Percentiles rank a stretch among this genome's conserved stretches.
phyloP scores from a whole-genome alignment of 1,284 basidiomycete species.

The Polyporus tsugae region DNA sequence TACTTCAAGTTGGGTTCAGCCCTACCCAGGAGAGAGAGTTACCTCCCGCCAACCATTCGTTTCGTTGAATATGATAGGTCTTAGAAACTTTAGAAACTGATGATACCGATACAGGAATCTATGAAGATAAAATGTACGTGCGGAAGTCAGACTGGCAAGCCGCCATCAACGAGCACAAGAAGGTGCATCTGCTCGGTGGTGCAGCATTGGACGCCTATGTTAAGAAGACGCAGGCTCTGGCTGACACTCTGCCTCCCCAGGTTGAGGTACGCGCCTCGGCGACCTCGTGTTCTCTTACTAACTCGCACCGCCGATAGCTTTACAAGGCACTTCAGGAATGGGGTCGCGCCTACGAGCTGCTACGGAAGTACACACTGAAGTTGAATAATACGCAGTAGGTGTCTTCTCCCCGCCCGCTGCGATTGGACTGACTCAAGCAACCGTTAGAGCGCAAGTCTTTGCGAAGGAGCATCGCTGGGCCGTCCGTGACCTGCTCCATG shows the following conservation, averaged over 20 bases:
- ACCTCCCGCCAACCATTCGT: no score
- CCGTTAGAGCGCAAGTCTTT: conserved; percentile 23
- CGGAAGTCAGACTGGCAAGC: conserved; percentile 31
- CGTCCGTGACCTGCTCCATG: conserved; percentile 32
- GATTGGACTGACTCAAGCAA: background rate
- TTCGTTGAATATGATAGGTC: no score
- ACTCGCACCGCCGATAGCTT: conserved; percentile 12
- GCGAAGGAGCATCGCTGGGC: conserved; percentile 28
- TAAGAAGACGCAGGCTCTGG: conserved; percentile 28
- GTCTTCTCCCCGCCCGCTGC: background rate
- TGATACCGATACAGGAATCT: background rate
- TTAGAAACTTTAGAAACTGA: background rate
- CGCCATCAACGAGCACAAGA: conserved; percentile 39
- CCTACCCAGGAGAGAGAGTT: no score
- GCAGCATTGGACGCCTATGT: conserved; percentile 26
- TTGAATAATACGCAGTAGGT: conserved; percentile 20
- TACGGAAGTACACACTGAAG: background rate
- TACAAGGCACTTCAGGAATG: conserved; percentile 23
- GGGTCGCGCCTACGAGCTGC: conserved; percentile 7
- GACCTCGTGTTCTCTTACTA: background rate
- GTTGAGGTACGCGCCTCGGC: conserved; percentile 24
- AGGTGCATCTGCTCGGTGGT: conserved; percentile 20
- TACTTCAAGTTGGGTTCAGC: no score
- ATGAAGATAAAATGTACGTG: conserved; percentile 8
- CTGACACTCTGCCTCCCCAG: conserved; percentile 22